These are phyloP conservation scores for Hemileccinum impolitum DNA, from an alignment of 768 basidiomycete genomes.

Conservation along the genomic window DNA sequence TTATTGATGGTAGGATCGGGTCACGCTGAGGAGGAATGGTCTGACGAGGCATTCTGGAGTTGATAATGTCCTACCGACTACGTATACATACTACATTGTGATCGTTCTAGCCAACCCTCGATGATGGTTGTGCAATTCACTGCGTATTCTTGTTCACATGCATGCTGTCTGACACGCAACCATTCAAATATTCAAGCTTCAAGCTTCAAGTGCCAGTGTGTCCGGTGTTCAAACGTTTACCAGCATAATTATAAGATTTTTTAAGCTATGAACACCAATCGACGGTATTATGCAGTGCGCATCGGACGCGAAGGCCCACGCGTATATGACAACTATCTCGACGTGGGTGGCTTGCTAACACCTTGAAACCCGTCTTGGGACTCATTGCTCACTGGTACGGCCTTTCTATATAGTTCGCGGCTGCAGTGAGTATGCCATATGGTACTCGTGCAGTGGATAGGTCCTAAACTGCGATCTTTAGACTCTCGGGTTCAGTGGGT, in stretches of 20 bases:
- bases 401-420: conserved; percentile 17
- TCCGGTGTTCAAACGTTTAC: not conserved
- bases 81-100: too few relatives aligned
- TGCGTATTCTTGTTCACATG: not conserved
- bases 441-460: not conserved
- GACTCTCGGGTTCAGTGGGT: conserved; percentile 30
- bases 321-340: conserved; percentile 27
- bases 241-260: not conserved
- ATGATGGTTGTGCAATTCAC: too few relatives aligned
- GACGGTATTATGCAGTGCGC: conserved; percentile 35
- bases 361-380: not conserved
- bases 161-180: not conserved
- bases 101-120: too few relatives aligned
- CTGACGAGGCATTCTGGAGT: conserved; percentile 34
- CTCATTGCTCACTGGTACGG: not conserved
- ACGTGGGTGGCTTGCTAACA: conserved; percentile 20
- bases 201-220: too few relatives aligned
- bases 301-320: conserved; percentile 32
- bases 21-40: conserved; percentile 17
- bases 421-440: conserved; percentile 21
- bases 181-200: too few relatives aligned
- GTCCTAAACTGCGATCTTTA: conserved; percentile 3
- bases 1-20: conserved; percentile 7
- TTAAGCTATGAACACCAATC: conserved; percentile 11
- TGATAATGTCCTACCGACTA: not conserved